phyloP scores from a whole-genome alignment of 495 filamentous ascomycete species.

The Cryomyces minteri region DNA sequence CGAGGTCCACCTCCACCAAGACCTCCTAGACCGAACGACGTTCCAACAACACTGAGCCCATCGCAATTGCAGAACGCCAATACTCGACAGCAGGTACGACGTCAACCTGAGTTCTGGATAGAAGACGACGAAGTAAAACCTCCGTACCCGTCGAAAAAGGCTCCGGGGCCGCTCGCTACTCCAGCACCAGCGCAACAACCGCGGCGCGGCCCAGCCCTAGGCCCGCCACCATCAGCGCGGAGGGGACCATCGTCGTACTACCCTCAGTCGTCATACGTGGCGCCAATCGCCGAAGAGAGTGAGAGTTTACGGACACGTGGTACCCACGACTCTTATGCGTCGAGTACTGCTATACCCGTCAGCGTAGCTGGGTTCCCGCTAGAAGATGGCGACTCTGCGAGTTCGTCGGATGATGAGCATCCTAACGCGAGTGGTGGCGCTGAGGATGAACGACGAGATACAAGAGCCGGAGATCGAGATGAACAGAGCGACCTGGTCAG shows the following conservation, averaged over 20 bases:
- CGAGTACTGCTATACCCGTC: constrained; percentile 64
- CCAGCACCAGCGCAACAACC: constrained; percentile 3
- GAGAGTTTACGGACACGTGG: constrained; percentile 33
- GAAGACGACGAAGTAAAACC: too few relatives aligned
- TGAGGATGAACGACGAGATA: constrained; percentile 12
- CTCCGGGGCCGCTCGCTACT: too few relatives aligned
- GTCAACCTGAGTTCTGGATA: too few relatives aligned
- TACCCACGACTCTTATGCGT: constrained; percentile 41
- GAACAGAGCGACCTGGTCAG: constrained; percentile 51
- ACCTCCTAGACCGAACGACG: too few relatives aligned
- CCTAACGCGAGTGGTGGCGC: constrained; percentile 2
- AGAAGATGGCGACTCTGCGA: constrained; percentile 4
- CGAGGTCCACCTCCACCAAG: too few relatives aligned
- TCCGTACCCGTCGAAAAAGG: too few relatives aligned
- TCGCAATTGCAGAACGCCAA: too few relatives aligned
- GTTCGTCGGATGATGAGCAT: constrained; percentile 25
- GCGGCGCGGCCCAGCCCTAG: constrained; percentile 36
- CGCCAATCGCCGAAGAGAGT: constrained; percentile 76
- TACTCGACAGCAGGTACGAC: too few relatives aligned
- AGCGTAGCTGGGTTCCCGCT: constrained; percentile 15
- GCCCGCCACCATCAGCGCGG: constrained; percentile 48
- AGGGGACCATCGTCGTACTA: constrained; percentile 60
- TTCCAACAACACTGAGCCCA: too few relatives aligned
- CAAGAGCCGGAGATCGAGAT: constrained; percentile 29
- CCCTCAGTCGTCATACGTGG: constrained; percentile 53